A percentile compares a stretch with the other conserved stretches of the same genome.
Evolutionary conservation across 345 rosid species (phyloP).

Genomic region (Eucalyptus polybractea): DNA sequence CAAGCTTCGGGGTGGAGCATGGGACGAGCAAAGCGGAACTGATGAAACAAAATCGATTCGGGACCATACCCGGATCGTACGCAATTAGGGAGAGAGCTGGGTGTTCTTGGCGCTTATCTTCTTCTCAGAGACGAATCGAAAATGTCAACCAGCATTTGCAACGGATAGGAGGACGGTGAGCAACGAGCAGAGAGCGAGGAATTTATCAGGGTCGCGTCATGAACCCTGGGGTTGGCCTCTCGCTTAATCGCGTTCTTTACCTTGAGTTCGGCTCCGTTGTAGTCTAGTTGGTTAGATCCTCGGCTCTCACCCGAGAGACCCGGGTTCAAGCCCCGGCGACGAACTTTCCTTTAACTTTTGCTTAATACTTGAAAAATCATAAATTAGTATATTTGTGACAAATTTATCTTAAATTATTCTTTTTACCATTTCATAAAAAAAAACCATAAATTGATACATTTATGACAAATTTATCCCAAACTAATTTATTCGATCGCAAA

Average conservation of each 20-base stretch:
- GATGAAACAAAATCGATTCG: neutral
- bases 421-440: too few species aligned
- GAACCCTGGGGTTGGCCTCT: neutral
- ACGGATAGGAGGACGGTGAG: neutral
- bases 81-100: neutral
- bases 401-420: too few species aligned
- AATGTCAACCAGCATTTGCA: neutral
- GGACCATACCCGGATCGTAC: neutral
- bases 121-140: neutral
- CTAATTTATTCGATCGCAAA: too few species aligned
- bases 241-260: too few species aligned
- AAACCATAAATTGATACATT: too few species aligned
- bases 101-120: neutral
- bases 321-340: slow-evolving; percentile 30
- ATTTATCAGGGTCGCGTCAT: neutral
- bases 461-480: too few species aligned
- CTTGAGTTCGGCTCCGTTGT: neutral
- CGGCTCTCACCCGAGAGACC: slow-evolving; percentile 41
- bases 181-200: neutral
- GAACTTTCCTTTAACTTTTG: neutral
- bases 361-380: too few species aligned
- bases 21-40: neutral
- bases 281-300: neutral
- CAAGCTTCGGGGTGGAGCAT: neutral
- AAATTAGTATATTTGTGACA: too few species aligned